A percentile compares a stretch with the other conserved stretches of the same genome.
These are phyloP conservation scores for Trichocladium uniseriatum DNA, from an alignment of 495 filamentous ascomycete genomes.

Conservation along the genomic window DNA sequence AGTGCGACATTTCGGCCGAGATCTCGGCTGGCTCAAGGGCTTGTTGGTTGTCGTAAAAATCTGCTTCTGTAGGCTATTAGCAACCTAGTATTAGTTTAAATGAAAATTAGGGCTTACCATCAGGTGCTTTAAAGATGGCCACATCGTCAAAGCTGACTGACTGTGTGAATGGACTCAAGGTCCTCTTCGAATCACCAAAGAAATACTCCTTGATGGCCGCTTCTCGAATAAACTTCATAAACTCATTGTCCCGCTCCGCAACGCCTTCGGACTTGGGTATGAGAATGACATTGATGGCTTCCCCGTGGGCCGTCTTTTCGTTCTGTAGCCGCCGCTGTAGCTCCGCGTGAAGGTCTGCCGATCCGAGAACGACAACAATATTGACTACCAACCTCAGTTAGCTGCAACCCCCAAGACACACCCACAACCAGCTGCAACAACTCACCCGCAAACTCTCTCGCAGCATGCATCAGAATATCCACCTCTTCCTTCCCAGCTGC, in stretches of 20 bases:
- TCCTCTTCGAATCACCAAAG: conserved; percentile 69
- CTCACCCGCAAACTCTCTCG: conserved; percentile 75
- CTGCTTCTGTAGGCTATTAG: conserved; percentile 18
- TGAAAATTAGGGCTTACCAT: conserved; percentile 20
- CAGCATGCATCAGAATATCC: conserved; percentile 71
- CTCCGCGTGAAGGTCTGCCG: conserved; percentile 69
- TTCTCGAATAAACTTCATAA: conserved; percentile 60
- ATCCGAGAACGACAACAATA: conserved; percentile 74
- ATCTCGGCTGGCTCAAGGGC: conserved; percentile 54
- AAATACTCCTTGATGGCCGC: conserved; percentile 84
- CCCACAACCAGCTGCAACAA: neutral
- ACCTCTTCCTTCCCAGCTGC: conserved; percentile 47
- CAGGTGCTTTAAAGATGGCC: conserved; percentile 45
- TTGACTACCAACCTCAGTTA: conserved; percentile 43
- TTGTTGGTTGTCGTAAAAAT: conserved; percentile 26
- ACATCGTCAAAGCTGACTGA: conserved; percentile 65
- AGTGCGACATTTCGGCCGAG: conserved; percentile 50
- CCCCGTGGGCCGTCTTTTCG: conserved; percentile 50
- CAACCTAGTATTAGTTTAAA: too few species aligned
- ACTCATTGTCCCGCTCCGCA: conserved; percentile 67
- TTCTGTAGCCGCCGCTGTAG: conserved; percentile 63
- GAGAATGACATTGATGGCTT: conserved; percentile 62
- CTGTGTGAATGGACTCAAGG: conserved; percentile 77
- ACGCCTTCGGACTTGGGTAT: conserved; percentile 84
- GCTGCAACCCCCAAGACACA: neutral